Conservation (phyloP, 1,284 basidiomycete genomes). For the Cutaneotrichosporon sp. region DNA sequence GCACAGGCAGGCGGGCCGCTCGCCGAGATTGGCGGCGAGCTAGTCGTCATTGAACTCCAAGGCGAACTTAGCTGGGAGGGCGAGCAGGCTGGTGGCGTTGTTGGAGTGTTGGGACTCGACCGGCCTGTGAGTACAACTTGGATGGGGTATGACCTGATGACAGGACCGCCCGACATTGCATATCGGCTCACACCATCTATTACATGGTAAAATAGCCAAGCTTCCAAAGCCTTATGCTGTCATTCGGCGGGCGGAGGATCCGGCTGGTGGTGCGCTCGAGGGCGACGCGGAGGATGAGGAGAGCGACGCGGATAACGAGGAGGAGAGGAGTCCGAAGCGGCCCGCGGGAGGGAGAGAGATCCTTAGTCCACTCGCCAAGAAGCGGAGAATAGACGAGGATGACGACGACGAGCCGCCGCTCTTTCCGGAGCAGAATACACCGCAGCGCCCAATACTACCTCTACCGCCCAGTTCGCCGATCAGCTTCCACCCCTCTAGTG, state of each 20-base stretch:
- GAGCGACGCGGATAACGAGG: constrained; percentile 28
- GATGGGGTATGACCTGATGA: background rate
- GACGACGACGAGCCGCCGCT: constrained; percentile 38
- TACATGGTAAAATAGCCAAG: constrained; percentile 78
- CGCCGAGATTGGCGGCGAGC: constrained; percentile 45
- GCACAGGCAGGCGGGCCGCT: constrained; percentile 33
- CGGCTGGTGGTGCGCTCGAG: constrained; percentile 10
- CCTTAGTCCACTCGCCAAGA: background rate
- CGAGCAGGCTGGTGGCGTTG: constrained; percentile 41
- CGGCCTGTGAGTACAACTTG: constrained; percentile 41
- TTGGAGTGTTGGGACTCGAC: constrained; percentile 51
- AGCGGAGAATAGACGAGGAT: constrained; percentile 20
- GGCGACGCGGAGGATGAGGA: constrained; percentile 30
- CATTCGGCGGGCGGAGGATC: constrained; percentile 37
- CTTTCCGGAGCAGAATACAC: constrained; percentile 28
- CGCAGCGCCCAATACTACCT: background rate
- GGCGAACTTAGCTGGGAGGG: constrained; percentile 60
- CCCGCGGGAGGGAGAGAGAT: background rate
- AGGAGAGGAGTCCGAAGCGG: constrained; percentile 17
- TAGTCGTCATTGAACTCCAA: constrained; percentile 48
- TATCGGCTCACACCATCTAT: constrained; percentile 75
- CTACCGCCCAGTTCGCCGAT: constrained; percentile 25
- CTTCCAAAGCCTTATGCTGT: constrained; percentile 76
- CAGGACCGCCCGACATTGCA: constrained; percentile 74
- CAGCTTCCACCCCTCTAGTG: constrained; percentile 12